phyloP scores from a whole-genome alignment of 176 grass and related monocot genomes.

The Areca catechu region DNA sequence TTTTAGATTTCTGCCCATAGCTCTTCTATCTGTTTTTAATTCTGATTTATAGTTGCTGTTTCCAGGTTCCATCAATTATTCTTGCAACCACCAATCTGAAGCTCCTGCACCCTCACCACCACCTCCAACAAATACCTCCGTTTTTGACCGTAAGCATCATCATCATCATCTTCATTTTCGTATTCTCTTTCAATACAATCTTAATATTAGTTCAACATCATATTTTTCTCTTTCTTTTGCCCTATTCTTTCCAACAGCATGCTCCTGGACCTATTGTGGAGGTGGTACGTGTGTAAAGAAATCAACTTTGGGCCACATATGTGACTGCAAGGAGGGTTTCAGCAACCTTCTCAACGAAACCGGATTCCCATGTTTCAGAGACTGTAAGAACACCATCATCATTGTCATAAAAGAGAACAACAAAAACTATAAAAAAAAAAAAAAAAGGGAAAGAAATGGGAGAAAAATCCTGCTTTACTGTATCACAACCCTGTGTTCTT shows the following conservation, averaged over 20 bases:
- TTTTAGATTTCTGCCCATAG: neutral
- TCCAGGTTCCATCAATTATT: conserved; percentile 59
- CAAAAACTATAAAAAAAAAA: neutral
- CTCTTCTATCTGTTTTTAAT: neutral
- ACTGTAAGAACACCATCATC: conserved; percentile 39
- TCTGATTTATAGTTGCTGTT: neutral
- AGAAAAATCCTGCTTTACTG: too few species aligned
- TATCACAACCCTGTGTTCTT: too few species aligned
- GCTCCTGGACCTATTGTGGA: conserved; percentile 52
- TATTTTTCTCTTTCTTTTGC: neutral
- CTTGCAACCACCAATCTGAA: conserved; percentile 36
- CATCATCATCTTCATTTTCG: neutral
- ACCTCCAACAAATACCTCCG: conserved; percentile 32
- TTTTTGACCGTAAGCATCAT: conserved; percentile 41
- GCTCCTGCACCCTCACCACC: conserved; percentile 18
- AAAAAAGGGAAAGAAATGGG: too few species aligned
- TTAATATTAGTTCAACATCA: neutral
- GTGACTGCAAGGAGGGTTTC: conserved; percentile 53
- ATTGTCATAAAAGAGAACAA: neutral
- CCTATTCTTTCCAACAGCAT: conserved; percentile 27
- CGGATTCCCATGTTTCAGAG: conserved; percentile 55
- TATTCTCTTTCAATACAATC: neutral
- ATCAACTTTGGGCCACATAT: conserved; percentile 43
- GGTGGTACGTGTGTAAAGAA: conserved; percentile 51
- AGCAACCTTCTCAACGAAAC: conserved; percentile 68